Base-by-base conservation (phyloP, 257 asterid genomes). In the Nicotiana otophora region DNA sequence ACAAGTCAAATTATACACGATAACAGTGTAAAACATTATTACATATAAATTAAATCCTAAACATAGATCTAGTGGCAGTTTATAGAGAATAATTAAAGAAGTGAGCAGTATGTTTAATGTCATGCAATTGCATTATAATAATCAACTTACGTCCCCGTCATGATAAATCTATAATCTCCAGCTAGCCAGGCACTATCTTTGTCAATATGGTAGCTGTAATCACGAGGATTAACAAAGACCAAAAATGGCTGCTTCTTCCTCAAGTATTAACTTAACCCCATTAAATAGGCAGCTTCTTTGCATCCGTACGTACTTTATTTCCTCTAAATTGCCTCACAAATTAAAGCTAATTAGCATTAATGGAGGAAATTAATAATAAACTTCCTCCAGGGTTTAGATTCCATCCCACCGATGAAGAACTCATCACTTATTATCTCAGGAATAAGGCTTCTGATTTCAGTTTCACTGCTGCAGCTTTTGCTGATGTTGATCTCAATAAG, bases 161-260 rank as follows among this genome's bases (percentile, higher is more conserved):
- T 14, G 78, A 70, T 9, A 68, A 39, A 70, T 70, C 33, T 9
- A 36, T 82, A 23, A 51, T 54, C 19, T 76, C 42, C 72, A 62
- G 80, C 46, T 39, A 39, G 46, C 46, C 46, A 39, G 46, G 77
- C 85, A 86, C 85, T 83, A 86, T 89, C 87, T 88, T 91, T 88
- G 92, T 91, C 94, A 91, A 91, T 86, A 86, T 82, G 94, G 85
- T 91, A 88, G 92, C 90, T 91, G 92, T 76, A 79, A 87, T 83
- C 30, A 87, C 81, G 23, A 81, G 54, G 78, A 62, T 85, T 83
- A 84, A 88, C 39, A 82, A 87, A 69, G 87, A 86, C 20, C 30
- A 80, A 69, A 81, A 15, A 81, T 30, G 81, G 72, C 85, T 84
- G 91, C 94, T 91, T 91, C 81, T 84, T 79, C 62, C 36, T 89